Conservation (phyloP, 805 yeast species). For the Lachancea dasiensis region DNA sequence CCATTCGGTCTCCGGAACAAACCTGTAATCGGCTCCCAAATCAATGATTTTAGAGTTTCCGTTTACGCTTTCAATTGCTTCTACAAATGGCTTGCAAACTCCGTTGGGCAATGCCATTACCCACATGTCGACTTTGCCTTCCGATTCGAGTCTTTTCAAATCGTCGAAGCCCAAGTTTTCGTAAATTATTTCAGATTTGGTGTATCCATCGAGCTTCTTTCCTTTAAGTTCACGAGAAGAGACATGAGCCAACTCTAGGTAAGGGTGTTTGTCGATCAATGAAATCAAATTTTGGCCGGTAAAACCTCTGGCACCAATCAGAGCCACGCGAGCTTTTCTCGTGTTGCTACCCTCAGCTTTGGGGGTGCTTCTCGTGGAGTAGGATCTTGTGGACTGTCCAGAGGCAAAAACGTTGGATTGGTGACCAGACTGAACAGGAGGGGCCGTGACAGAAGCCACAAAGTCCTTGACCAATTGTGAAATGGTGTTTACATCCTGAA, state of each 20-base stretch:
- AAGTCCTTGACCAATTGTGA: constrained; percentile 58
- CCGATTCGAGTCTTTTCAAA: constrained; percentile 67
- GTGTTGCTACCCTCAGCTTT: constrained; percentile 55
- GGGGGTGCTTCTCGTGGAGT: constrained; percentile 54
- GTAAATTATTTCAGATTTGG: constrained; percentile 71
- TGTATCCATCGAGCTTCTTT: constrained; percentile 78
- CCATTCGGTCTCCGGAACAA: constrained; percentile 87
- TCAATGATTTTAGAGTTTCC: constrained; percentile 82
- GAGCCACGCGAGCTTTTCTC: constrained; percentile 67
- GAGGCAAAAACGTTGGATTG: constrained; percentile 41
- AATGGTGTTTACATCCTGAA: constrained; percentile 55
- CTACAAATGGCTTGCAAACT: constrained; percentile 84
- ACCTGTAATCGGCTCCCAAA: constrained; percentile 92
- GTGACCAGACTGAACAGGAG: constrained; percentile 7
- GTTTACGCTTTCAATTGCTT: constrained; percentile 62
- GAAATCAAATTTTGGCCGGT: constrained; percentile 92
- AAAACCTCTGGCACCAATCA: constrained; percentile 97
- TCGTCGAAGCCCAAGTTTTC: constrained; percentile 86
- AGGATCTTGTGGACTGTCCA: constrained; percentile 42
- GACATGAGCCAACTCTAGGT: constrained; percentile 82
- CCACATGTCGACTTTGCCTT: constrained; percentile 87
- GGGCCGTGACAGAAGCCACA: constrained; percentile 32
- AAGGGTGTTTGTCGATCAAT: constrained; percentile 81
- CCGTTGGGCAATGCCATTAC: constrained; percentile 99
- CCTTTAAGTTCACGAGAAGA: constrained; percentile 95